A percentile compares a stretch with the other conserved stretches of the same genome.
Evolutionary conservation across 371 early-diverging fungal genomes (phyloP).

Genomic region (Blastocladiella emersonii): DNA sequence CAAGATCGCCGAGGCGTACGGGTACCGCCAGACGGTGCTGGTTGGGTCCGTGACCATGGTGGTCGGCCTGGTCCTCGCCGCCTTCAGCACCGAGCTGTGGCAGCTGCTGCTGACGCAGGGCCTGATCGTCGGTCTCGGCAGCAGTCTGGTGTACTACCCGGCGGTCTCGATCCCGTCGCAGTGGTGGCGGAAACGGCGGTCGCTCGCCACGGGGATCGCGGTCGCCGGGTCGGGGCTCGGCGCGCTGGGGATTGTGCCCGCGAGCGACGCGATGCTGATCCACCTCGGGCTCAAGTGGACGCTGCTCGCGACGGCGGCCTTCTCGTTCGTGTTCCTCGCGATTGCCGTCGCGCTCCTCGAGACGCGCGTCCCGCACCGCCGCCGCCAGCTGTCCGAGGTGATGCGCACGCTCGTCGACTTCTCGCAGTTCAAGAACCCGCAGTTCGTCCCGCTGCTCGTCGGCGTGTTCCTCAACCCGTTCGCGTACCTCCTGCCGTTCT

Average conservation of each 20-base stretch:
- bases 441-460: slow-evolving; percentile 15
- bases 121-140: slow-evolving; percentile 48
- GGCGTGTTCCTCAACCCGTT: slow-evolving; percentile 9
- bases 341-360: slow-evolving; percentile 30
- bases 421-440: slow-evolving; percentile 8
- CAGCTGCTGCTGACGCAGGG: slow-evolving; percentile 56
- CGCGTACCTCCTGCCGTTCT: neutral
- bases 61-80: slow-evolving; percentile 42
- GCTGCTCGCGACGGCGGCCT: slow-evolving; percentile 42
- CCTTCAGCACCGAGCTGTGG: slow-evolving; percentile 45
- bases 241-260: slow-evolving; percentile 41
- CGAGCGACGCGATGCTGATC: slow-evolving; percentile 32
- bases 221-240: slow-evolving; percentile 54
- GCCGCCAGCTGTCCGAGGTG: slow-evolving; percentile 8
- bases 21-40: slow-evolving; percentile 5
- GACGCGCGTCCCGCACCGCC: slow-evolving; percentile 18
- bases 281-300: slow-evolving; percentile 45
- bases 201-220: slow-evolving; percentile 55
- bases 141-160: slow-evolving; percentile 50
- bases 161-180: slow-evolving; percentile 50
- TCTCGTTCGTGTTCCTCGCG: slow-evolving; percentile 27
- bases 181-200: slow-evolving; percentile 50
- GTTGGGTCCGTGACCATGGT: slow-evolving; percentile 24
- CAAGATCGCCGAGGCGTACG: slow-evolving; percentile 11
- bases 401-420: slow-evolving; percentile 16